Conservation (phyloP, 148 eudicot genomes). For the Silene uniflora region DNA sequence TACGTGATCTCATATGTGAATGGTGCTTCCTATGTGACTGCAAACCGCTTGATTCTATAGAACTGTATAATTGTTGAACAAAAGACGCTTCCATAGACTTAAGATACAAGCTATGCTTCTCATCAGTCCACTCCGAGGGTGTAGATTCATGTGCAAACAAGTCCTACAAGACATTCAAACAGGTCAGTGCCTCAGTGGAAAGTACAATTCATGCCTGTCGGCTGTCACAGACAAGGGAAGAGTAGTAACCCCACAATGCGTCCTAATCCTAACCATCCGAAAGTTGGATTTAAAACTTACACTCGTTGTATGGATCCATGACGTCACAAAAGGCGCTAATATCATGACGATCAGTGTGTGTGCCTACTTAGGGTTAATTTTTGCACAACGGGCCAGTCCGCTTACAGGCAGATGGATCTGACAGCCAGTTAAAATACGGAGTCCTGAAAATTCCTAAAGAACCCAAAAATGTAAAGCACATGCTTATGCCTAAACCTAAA, state of each 20-base stretch:
- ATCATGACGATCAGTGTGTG: no score
- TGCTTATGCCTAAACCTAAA: no score
- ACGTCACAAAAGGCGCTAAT: no score
- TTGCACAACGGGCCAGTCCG: no score
- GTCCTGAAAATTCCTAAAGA: no score
- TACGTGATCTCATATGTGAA: conserved; percentile 33
- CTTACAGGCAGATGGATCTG: no score
- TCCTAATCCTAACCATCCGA: background rate
- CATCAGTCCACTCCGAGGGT: conserved; percentile 74
- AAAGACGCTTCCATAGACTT: conserved; percentile 88
- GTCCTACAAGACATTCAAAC: conserved; percentile 35
- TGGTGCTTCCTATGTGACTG: conserved; percentile 24
- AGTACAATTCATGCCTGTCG: background rate
- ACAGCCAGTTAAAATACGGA: no score
- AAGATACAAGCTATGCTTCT: conserved; percentile 81
- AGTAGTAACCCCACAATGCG: background rate
- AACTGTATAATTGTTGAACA: conserved; percentile 64
- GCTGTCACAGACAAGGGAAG: background rate
- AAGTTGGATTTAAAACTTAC: no score
- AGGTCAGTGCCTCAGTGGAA: background rate
- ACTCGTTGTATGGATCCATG: background rate
- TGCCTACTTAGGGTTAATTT: no score
- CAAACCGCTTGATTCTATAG: conserved; percentile 43
- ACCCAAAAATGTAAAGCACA: no score
- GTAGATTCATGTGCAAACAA: conserved; percentile 26